Base-by-base conservation (phyloP, 305 asterid genomes). In the Solanum chacoense region DNA sequence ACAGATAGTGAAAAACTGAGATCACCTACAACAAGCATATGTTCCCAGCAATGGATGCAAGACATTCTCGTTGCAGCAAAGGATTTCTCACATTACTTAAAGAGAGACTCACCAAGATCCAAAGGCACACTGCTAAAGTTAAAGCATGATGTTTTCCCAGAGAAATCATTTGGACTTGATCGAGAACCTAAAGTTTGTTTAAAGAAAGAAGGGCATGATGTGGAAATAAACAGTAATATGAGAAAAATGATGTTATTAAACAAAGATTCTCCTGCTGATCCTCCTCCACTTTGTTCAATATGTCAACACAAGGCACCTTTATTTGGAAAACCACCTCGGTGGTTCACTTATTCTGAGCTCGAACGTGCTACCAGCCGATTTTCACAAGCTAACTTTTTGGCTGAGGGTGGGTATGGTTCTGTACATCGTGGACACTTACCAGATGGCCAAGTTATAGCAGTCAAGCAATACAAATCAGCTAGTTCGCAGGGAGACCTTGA, bases 361-460 rank as follows among this genome's bases (percentile, higher is more conserved):
- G 94, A 93, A 88, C 91, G 84, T 20, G 99, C 98, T 88, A 95
- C 99, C 0, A 69, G 85, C 59, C 95, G 96, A 50, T 97, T 97
- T 85, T 94, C 95, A 50, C 85, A 89, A 90, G 94, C 92, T 73
- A 96, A 96, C 88, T 97, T 96, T 78, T 92, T 97, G 91, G 99
- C 99, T 6, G 98, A 96, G 90, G 98, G 99, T 18, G 98, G 98
- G 73, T 95, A 96, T 85, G 99, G 98, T 88, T 96, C 95, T 38
- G 99, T 97, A 22, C 95, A 97, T 87, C 97, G 96, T 6, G 98
- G 98, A 80, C 91, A 90, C 34, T 90, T 97, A 84, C 91, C 91
- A 3, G 98, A 94, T 90, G 97, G 98, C n/a, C 96, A 90, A 89
- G 93, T 94, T 37, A 88, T 97, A 89, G 98, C 99, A 79, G 98